Percentiles rank a stretch among this genome's conserved stretches.
Conservation (phyloP, 2,329 filamentous ascomycete genomes). For the Dryadomyces quercus-mongolicae region DNA sequence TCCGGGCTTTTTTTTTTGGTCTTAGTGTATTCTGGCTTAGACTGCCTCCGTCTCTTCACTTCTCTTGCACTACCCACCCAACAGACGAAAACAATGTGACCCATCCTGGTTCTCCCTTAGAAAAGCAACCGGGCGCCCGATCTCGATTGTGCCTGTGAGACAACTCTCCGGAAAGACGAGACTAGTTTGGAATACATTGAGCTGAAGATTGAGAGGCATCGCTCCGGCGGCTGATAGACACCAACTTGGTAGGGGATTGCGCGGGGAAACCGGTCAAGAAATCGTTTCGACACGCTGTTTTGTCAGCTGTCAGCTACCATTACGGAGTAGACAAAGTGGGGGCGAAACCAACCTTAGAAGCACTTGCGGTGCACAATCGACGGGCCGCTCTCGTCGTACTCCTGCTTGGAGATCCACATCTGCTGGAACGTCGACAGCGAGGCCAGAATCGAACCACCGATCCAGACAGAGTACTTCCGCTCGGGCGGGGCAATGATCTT, state of each 20-base stretch:
- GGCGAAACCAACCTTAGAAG: constrained; percentile 67
- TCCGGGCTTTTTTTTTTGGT: constrained; percentile 19
- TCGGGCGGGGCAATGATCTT: constrained; percentile 99
- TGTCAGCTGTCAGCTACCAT: not conserved
- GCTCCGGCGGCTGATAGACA: constrained; percentile 25
- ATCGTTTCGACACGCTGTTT: not conserved
- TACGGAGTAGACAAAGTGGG: too few relatives aligned
- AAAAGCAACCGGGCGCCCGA: constrained; percentile 34
- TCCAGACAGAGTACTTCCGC: constrained; percentile 99
- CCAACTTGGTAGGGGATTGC: constrained; percentile 26
- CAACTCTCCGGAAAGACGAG: constrained; percentile 47
- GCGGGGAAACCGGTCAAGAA: constrained; percentile 2
- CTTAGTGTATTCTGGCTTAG: constrained; percentile 5
- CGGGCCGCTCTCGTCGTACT: constrained; percentile 99
- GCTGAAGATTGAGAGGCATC: constrained; percentile 28
- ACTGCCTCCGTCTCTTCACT: not conserved
- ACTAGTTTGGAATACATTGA: constrained; percentile 36
- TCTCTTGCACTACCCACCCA: constrained; percentile 1
- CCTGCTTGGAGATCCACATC: constrained; percentile 99
- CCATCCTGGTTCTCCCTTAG: constrained; percentile 12
- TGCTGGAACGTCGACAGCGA: constrained; percentile 99
- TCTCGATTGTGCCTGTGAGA: constrained; percentile 31
- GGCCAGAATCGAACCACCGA: constrained; percentile 99
- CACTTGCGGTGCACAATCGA: constrained; percentile 99
- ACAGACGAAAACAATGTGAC: constrained; percentile 3